Percentiles rank a stretch among this genome's conserved stretches.
Conservation (phyloP, 805 yeast species). For the Vanderwaltozyma verrucispora region DNA sequence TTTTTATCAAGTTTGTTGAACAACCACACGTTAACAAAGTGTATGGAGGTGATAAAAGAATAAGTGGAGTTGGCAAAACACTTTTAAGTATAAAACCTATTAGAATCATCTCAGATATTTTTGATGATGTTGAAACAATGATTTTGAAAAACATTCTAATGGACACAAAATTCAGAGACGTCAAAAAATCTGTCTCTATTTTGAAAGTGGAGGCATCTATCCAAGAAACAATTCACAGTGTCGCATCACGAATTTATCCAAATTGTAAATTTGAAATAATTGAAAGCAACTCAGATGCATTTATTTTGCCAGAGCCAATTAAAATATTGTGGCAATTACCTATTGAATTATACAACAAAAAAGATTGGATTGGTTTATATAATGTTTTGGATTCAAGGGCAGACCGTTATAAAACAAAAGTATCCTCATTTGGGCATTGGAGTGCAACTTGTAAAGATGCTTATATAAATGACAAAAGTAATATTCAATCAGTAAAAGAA, state of each 20-base stretch:
- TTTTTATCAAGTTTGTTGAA: constrained; percentile 62
- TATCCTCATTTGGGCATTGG: constrained; percentile 65
- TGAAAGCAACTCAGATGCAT: constrained; percentile 20
- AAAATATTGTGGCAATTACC: constrained; percentile 47
- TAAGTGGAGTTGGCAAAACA: constrained; percentile 41
- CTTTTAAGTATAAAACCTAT: constrained; percentile 27
- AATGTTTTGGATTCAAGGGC: constrained; percentile 47
- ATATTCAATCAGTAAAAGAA: neutral
- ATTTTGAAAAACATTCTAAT: neutral
- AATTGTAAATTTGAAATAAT: constrained; percentile 23
- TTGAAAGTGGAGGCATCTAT: neutral
- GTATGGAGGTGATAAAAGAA: constrained; percentile 55
- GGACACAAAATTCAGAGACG: constrained; percentile 5
- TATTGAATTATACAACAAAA: constrained; percentile 31
- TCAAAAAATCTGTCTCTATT: neutral
- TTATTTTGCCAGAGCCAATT: constrained; percentile 35
- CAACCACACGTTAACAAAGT: constrained; percentile 66
- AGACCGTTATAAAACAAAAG: constrained; percentile 43
- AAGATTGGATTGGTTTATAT: constrained; percentile 75
- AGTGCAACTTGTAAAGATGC: constrained; percentile 32
- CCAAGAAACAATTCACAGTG: constrained; percentile 3
- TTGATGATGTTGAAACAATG: constrained; percentile 30
- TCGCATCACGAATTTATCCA: constrained; percentile 10
- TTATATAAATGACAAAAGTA: constrained; percentile 19
- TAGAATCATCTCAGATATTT: constrained; percentile 27